Base-by-base conservation (phyloP, 345 rosid species). In the Rhodomyrtus tomentosa region DNA sequence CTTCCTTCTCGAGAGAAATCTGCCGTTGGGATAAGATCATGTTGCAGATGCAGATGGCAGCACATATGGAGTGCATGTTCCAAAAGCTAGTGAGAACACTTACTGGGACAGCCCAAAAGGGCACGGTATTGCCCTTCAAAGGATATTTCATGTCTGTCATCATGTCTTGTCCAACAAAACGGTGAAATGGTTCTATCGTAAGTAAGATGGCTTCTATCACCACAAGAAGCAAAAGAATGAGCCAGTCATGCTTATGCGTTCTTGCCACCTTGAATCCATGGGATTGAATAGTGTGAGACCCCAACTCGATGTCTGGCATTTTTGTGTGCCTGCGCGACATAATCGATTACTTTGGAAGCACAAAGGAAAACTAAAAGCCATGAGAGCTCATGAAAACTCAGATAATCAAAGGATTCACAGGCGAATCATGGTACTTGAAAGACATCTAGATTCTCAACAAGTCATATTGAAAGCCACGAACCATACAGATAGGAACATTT, bases 71-170 rank as follows among this genome's bases (percentile, higher is more conserved):
- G n/a, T 14, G 40, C 45, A 62, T 12, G 0, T 36, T 54, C 20
- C 49, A 24, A 45, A 45, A 32, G 45, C 24, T 38, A 8, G 25
- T 25, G 38, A 82, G 27, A 72, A 50, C 16, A 87, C 82, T 32
- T 87, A 93, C 93, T 24, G 93, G 94, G 52, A 94, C 95, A 86
- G 92, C 91, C 96, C 94, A 93, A 82, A 90, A 74, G 18, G 95
- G 96, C 29, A 94, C 89, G 11, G 94, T 91, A 48, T 93, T 92
- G 25, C 86, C 3, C 83, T 85, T 89, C 48, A 94, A 88, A 29
- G 96, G 96, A 88, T 87, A 93, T 81, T 87, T 93, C 55, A 91
- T 82, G 87, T 94, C 92, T 8, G 89, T 87, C 93, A 94, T 84
- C 96, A 94, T 93, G 50, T 87, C 93, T 86, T 89, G 84, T 14